A percentile compares a stretch with the other conserved stretches of the same genome.
Conservation (phyloP, 352 stramenopile genomes). For the Peronospora destructor region DNA sequence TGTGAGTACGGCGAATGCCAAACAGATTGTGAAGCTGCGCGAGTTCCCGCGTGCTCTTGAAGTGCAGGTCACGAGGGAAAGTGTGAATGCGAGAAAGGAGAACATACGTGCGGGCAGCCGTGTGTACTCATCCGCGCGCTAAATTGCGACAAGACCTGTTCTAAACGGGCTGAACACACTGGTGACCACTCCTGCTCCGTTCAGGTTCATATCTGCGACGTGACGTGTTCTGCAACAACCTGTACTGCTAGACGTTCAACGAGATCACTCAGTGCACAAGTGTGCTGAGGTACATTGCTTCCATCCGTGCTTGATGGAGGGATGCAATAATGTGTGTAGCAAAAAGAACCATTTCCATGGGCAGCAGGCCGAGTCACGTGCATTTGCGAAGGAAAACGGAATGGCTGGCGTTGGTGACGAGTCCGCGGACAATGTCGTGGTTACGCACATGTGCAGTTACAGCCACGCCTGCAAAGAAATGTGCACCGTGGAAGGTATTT, state of each 20-base stretch:
- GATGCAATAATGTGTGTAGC: conserved; percentile 33
- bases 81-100: conserved; percentile 47
- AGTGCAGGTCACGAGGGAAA: conserved; percentile 44
- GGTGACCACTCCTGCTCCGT: conserved; percentile 47
- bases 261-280: conserved; percentile 41
- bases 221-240: conserved; percentile 30
- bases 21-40: not conserved
- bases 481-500: conserved; percentile 49
- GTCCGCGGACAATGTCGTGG: not conserved
- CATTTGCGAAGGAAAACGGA: conserved; percentile 20
- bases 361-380: conserved; percentile 6
- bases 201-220: conserved; percentile 42
- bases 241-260: conserved; percentile 37
- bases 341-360: conserved; percentile 55
- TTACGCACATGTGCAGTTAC: conserved; percentile 41
- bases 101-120: conserved; percentile 42
- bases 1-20: conserved; percentile 38
- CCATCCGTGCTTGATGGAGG: conserved; percentile 39
- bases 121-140: conserved; percentile 27
- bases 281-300: conserved; percentile 46
- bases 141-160: conserved; percentile 47
- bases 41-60: conserved; percentile 28
- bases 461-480: conserved; percentile 36
- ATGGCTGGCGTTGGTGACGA: conserved; percentile 1
- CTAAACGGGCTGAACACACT: conserved; percentile 24